These are phyloP conservation scores for Verticillium nubilum DNA, from an alignment of 2,329 filamentous ascomycete species.

Conservation along the genomic window DNA sequence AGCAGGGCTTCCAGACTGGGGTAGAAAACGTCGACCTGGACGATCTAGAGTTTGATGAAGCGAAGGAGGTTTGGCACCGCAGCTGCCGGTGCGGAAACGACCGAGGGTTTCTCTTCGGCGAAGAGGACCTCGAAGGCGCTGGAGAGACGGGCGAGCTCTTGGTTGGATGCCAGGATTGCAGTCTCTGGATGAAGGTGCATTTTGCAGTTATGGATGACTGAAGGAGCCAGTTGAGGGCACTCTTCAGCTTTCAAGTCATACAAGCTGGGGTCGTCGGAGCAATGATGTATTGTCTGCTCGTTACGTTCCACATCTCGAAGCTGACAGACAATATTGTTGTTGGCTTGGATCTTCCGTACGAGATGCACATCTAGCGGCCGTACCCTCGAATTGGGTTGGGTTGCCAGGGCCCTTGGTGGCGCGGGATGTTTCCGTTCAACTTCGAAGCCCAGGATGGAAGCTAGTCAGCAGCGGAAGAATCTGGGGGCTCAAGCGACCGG, in stretches of 20 bases:
- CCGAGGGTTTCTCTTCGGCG: conserved; percentile 52
- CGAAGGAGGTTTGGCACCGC: conserved; percentile 44
- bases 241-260: neutral
- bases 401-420: no score
- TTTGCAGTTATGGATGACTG: conserved; percentile 49
- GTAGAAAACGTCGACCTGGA: conserved; percentile 62
- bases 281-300: neutral
- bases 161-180: conserved; percentile 62
- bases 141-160: conserved; percentile 54
- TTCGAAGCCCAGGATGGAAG: no score
- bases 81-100: conserved; percentile 60
- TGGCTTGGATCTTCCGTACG: no score
- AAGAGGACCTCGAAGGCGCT: conserved; percentile 54
- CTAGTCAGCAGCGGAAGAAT: no score
- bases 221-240: conserved; percentile 16
- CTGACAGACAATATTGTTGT: neutral
- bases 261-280: neutral
- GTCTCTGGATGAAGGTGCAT: conserved; percentile 59
- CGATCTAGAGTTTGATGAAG: conserved; percentile 51
- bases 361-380: no score
- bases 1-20: conserved; percentile 45
- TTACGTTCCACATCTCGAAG: neutral
- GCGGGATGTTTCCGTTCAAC: no score
- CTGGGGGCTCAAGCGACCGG: no score
- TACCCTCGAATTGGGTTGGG: no score